Evolutionary conservation across 139 green algal species (phyloP).

Genomic region (Tetraselmis striata): DNA sequence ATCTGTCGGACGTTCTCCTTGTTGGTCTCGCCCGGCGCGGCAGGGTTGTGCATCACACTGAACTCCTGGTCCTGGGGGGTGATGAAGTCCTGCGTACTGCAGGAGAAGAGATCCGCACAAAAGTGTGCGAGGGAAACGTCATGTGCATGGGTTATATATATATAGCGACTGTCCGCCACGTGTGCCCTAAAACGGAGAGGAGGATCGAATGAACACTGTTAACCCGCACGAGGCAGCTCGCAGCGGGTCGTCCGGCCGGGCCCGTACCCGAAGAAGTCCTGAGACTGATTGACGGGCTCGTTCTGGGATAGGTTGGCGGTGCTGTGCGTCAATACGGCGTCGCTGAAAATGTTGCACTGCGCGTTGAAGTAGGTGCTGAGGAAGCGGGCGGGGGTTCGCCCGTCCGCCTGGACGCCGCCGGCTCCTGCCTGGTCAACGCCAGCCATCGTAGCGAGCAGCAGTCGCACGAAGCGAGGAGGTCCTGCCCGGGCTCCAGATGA

Average conservation of each 20-base stretch:
- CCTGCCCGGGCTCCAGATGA: too few relatives aligned
- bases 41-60: background rate
- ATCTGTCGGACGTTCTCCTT: background rate
- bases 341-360: background rate
- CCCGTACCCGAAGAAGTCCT: background rate
- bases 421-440: background rate
- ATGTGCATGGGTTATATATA: too few relatives aligned
- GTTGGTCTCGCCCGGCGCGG: background rate
- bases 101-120: background rate
- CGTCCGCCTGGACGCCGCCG: background rate
- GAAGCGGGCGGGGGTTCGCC: background rate
- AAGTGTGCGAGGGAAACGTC: too few relatives aligned
- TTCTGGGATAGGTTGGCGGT: background rate
- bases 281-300: background rate
- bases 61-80: constrained; percentile 41
- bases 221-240: too few relatives aligned
- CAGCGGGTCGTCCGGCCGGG: too few relatives aligned
- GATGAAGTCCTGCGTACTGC: constrained; percentile 48
- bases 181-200: too few relatives aligned
- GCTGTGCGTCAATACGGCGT: too few relatives aligned
- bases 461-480: too few relatives aligned
- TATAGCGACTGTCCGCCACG: too few relatives aligned
- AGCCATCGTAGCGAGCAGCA: too few relatives aligned
- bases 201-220: too few relatives aligned
- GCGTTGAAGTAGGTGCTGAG: background rate